These are phyloP conservation scores for Linnemannia hyalina DNA, from an alignment of 192 early-diverging fungal genomes.

Conservation along the genomic window DNA sequence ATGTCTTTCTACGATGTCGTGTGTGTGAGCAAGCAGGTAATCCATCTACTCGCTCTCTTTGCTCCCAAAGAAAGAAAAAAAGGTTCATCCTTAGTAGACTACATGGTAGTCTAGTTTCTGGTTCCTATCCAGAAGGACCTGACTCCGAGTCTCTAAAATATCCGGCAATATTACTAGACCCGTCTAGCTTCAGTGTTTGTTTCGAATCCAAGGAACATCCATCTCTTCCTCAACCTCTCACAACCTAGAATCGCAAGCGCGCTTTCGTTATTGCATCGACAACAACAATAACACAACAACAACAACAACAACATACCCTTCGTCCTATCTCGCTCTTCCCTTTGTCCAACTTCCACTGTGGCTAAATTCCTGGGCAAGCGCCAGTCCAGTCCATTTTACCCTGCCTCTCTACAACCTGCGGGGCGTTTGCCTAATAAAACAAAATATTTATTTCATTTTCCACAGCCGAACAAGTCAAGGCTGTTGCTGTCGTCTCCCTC, in stretches of 20 bases:
- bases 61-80: too few species aligned
- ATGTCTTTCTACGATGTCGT: too few species aligned
- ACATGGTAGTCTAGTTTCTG: too few species aligned
- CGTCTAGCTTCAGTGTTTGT: neutral
- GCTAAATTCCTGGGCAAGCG: neutral
- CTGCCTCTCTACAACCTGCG: neutral
- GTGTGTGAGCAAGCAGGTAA: too few species aligned
- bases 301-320: neutral
- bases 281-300: neutral
- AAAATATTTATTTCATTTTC: neutral
- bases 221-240: neutral
- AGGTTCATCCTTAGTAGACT: too few species aligned
- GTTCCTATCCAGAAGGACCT: too few species aligned
- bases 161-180: neutral
- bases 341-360: neutral
- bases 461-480: neutral
- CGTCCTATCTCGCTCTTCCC: neutral
- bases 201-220: neutral
- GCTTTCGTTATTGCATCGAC: neutral
- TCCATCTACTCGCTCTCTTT: too few species aligned
- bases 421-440: neutral
- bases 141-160: too few species aligned
- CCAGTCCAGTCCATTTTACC: neutral
- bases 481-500: neutral
- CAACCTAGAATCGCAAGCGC: constrained; percentile 2